Evolutionary conservation across 73 alveolate genomes (phyloP).

Genomic region (Halteria grandinella): DNA sequence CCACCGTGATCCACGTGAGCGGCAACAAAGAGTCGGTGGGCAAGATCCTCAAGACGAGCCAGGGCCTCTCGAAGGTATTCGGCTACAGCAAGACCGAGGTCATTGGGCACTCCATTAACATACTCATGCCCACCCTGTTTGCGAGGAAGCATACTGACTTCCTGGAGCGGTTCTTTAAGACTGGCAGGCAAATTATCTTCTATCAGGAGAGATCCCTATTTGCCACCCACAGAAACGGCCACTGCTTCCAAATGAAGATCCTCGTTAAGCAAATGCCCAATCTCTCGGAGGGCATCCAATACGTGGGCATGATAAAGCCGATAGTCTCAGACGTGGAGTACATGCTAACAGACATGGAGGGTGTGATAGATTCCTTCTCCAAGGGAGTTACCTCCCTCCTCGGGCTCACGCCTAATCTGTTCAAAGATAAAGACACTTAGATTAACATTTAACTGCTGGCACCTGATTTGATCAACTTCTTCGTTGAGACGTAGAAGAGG

Average conservation of each 20-base stretch:
- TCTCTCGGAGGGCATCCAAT: slow-evolving; percentile 40
- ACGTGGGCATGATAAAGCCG: slow-evolving; percentile 64
- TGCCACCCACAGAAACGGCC: slow-evolving; percentile 58
- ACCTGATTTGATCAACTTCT: slow-evolving; percentile 45
- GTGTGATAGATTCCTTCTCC: slow-evolving; percentile 49
- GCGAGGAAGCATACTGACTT: slow-evolving; percentile 54
- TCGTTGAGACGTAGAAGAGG: slow-evolving; percentile 11
- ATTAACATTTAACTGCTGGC: slow-evolving; percentile 50
- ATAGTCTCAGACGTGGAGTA: slow-evolving; percentile 29
- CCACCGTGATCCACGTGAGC: slow-evolving; percentile 55
- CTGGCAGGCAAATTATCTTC: slow-evolving; percentile 55
- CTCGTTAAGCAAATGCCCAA: slow-evolving; percentile 55
- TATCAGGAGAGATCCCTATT: slow-evolving; percentile 47
- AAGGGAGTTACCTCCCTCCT: slow-evolving; percentile 48
- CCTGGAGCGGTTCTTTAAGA: slow-evolving; percentile 58
- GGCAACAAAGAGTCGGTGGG: slow-evolving; percentile 60
- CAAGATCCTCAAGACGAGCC: slow-evolving; percentile 44
- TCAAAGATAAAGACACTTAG: slow-evolving; percentile 53
- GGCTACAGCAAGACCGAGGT: slow-evolving; percentile 59
- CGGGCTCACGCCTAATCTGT: slow-evolving; percentile 32
- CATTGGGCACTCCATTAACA: slow-evolving; percentile 53
- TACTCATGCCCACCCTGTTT: slow-evolving; percentile 61
- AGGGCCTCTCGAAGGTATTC: slow-evolving; percentile 45
- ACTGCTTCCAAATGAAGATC: slow-evolving; percentile 57
- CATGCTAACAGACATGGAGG: slow-evolving; percentile 50